These are phyloP conservation scores for Phytophthora hybrid DNA, from an alignment of 352 stramenopile species.

Conservation along the genomic window DNA sequence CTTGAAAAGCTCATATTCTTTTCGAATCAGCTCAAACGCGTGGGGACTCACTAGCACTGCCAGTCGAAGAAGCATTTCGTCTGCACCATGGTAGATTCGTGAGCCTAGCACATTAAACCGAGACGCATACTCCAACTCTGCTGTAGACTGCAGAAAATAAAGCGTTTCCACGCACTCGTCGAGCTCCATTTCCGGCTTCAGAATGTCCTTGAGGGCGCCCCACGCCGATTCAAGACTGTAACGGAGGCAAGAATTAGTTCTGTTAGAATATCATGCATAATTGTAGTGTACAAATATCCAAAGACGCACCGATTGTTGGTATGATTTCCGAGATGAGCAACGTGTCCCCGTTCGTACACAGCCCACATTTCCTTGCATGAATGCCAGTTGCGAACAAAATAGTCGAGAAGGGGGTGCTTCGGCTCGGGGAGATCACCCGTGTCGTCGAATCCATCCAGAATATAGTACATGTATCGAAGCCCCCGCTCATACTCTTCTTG, in stretches of 20 bases:
- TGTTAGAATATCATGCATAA: no score
- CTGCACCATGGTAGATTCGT: slow-evolving; percentile 7
- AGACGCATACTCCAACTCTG: background rate
- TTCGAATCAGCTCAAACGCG: no score
- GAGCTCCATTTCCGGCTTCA: slow-evolving; percentile 13
- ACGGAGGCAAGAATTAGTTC: background rate
- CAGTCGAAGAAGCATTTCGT: slow-evolving; percentile 2
- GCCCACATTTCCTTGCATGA: no score
- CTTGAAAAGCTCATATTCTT: no score
- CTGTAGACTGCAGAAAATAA: slow-evolving; percentile 1
- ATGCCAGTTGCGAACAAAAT: no score
- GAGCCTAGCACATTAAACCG: slow-evolving; percentile 6
- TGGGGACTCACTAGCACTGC: background rate
- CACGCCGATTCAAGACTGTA: background rate
- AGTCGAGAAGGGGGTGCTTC: no score
- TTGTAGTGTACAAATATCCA: no score
- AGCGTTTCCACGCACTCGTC: slow-evolving; percentile 18
- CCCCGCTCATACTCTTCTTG: background rate
- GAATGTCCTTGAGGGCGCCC: slow-evolving; percentile 7
- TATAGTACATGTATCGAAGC: slow-evolving; percentile 5
- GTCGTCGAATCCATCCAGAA: background rate
- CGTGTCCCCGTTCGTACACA: background rate
- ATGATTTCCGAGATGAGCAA: slow-evolving; percentile 8
- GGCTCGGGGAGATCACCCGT: no score
- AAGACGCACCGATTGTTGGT: slow-evolving; percentile 13